Percentiles rank a stretch among this genome's conserved stretches.
Conservation (phyloP, 2,329 filamentous ascomycete genomes). For the Calonectria hongkongensis region DNA sequence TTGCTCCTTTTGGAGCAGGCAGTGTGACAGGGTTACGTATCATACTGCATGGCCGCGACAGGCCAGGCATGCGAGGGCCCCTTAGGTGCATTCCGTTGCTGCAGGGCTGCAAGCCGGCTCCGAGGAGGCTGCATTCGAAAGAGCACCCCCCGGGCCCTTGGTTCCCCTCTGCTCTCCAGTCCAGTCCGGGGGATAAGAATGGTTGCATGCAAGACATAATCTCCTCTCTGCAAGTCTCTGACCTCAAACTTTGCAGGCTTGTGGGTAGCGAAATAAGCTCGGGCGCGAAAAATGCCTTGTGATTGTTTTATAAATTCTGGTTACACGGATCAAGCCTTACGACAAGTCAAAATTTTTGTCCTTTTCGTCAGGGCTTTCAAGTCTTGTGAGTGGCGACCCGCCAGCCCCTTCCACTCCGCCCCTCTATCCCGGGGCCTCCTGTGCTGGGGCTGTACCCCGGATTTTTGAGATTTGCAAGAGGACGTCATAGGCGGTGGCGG, state of each 20-base stretch:
- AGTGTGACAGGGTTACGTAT: constrained; percentile 28
- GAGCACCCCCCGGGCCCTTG: constrained; percentile 15
- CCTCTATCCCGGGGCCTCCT: constrained; percentile 21
- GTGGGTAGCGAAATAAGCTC: constrained; percentile 4
- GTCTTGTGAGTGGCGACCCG: constrained; percentile 16
- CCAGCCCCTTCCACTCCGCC: constrained; percentile 10
- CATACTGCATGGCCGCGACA: constrained; percentile 25
- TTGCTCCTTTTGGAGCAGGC: constrained; percentile 10
- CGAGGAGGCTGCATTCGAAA: constrained; percentile 19
- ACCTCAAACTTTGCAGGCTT: background rate
- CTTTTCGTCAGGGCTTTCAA: constrained; percentile 6
- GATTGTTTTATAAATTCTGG: background rate
- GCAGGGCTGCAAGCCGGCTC: constrained; percentile 31
- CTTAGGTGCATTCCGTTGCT: constrained; percentile 31
- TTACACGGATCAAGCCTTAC: constrained; percentile 12
- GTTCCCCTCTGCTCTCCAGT: constrained; percentile 21
- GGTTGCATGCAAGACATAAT: constrained; percentile 23
- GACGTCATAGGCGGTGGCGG: constrained; percentile 20
- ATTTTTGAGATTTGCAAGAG: constrained; percentile 7
- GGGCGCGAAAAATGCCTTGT: background rate
- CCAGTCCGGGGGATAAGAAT: constrained; percentile 18
- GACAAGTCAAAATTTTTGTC: constrained; percentile 1
- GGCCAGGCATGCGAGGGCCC: constrained; percentile 26
- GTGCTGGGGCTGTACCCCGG: constrained; percentile 17
- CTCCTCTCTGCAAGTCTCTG: constrained; percentile 7